Evolutionary conservation across 2,329 filamentous ascomycete genomes (phyloP).

Genomic region (Pseudopyricularia javanii): DNA sequence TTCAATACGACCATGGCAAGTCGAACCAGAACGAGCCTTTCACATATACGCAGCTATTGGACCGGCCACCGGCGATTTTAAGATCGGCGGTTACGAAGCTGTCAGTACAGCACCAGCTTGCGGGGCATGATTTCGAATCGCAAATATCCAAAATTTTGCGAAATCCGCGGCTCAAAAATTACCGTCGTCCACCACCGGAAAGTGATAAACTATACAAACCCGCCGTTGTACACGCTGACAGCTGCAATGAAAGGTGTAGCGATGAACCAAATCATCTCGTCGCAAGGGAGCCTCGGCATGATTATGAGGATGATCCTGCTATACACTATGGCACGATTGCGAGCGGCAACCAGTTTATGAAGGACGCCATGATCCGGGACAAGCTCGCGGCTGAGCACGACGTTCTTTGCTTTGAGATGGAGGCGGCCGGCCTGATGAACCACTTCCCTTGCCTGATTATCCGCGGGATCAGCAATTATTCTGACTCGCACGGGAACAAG

Average conservation of each 20-base stretch:
- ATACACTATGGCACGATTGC: conserved; percentile 23
- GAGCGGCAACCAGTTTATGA: conserved; percentile 18
- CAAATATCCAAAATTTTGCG: neutral
- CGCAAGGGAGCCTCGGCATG: conserved; percentile 1
- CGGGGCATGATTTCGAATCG: conserved; percentile 10
- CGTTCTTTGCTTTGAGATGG: conserved; percentile 20
- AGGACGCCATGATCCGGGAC: conserved; percentile 14
- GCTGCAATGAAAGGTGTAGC: neutral
- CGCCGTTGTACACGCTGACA: neutral
- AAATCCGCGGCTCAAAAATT: neutral
- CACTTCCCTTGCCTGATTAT: conserved; percentile 16
- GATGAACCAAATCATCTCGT: neutral
- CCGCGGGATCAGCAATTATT: conserved; percentile 19
- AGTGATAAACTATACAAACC: neutral
- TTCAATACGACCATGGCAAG: conserved; percentile 17
- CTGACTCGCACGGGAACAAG: conserved; percentile 14
- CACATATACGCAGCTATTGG: neutral
- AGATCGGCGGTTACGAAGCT: neutral
- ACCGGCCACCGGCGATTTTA: conserved; percentile 2
- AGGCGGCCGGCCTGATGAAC: conserved; percentile 17
- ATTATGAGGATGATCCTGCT: conserved; percentile 9
- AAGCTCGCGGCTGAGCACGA: conserved; percentile 8
- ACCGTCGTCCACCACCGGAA: neutral
- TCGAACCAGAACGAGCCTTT: conserved; percentile 8
- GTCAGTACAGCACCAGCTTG: conserved; percentile 1